phyloP scores from a whole-genome alignment of 495 filamentous ascomycete species.

The Podospora tetraspora region DNA sequence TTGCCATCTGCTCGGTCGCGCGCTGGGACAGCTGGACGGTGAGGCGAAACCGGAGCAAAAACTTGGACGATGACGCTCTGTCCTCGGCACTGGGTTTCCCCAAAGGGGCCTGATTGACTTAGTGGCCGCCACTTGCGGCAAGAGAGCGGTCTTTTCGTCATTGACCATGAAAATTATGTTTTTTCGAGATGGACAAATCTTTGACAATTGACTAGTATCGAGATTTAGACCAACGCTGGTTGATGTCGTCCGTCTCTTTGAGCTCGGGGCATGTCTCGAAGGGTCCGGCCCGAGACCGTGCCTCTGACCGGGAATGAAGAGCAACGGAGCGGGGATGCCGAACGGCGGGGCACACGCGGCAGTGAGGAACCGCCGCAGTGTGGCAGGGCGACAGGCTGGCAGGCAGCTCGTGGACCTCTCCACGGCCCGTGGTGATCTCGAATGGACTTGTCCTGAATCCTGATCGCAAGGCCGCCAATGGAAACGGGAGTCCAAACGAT shows the following conservation, averaged over 20 bases:
- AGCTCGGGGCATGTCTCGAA: not conserved
- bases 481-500: not conserved
- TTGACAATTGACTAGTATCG: not conserved
- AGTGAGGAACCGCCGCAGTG: not conserved
- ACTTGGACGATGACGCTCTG: constrained; percentile 13
- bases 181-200: not conserved
- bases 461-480: constrained; percentile 10
- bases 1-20: constrained; percentile 1
- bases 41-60: constrained; percentile 1
- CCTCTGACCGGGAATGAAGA: not conserved
- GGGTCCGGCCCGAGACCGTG: not conserved
- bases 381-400: not conserved
- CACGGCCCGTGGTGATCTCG: constrained; percentile 1
- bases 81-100: constrained; percentile 2
- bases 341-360: not conserved
- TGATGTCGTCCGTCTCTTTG: not conserved
- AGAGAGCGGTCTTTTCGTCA: not conserved
- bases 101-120: constrained; percentile 10
- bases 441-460: constrained; percentile 5
- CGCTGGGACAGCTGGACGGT: not conserved
- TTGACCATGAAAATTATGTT: not conserved
- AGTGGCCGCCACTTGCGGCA: constrained; percentile 2
- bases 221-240: not conserved
- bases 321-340: not conserved
- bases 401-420: not conserved